A percentile compares a stretch with the other conserved stretches of the same genome.
These are phyloP conservation scores for Psilocybe tampanensis DNA, from an alignment of 768 basidiomycete species.

Conservation along the genomic window DNA sequence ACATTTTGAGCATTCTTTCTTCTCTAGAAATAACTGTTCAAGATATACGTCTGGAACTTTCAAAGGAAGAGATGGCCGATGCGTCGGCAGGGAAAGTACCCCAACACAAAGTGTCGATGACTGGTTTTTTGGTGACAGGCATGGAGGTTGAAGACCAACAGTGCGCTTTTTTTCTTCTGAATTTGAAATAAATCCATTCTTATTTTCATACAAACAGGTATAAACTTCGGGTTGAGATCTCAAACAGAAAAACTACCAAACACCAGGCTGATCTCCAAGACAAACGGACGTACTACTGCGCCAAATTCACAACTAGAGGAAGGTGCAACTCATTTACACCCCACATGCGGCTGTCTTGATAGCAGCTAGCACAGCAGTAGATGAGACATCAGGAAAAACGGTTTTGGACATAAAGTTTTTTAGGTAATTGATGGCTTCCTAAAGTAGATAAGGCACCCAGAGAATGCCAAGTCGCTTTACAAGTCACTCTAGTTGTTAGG, in stretches of 20 bases:
- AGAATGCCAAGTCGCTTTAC: no score
- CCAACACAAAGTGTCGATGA: neutral
- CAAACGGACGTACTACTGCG: constrained; percentile 4
- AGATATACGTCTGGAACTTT: constrained; percentile 14
- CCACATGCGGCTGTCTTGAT: constrained; percentile 7
- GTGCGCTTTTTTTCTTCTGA: neutral
- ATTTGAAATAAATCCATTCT: neutral
- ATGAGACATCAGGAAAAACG: no score
- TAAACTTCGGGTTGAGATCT: neutral
- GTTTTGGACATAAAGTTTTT: no score
- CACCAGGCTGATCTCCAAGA: constrained; percentile 16
- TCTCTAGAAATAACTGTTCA: constrained; percentile 5
- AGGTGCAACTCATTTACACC: constrained; percentile 13
- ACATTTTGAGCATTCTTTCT: no score
- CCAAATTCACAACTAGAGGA: constrained; percentile 11
- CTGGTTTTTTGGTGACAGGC: constrained; percentile 5
- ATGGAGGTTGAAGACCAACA: constrained; percentile 18
- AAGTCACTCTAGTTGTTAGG: no score
- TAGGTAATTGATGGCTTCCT: no score
- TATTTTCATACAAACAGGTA: neutral
- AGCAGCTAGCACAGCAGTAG: neutral
- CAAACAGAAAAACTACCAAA: neutral
- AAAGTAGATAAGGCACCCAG: no score
- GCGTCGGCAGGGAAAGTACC: neutral
- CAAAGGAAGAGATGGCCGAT: constrained; percentile 6